A percentile compares a stretch with the other conserved stretches of the same genome.
phyloP scores from a whole-genome alignment of 441 rosid genomes.

The Erodium trifolium region DNA sequence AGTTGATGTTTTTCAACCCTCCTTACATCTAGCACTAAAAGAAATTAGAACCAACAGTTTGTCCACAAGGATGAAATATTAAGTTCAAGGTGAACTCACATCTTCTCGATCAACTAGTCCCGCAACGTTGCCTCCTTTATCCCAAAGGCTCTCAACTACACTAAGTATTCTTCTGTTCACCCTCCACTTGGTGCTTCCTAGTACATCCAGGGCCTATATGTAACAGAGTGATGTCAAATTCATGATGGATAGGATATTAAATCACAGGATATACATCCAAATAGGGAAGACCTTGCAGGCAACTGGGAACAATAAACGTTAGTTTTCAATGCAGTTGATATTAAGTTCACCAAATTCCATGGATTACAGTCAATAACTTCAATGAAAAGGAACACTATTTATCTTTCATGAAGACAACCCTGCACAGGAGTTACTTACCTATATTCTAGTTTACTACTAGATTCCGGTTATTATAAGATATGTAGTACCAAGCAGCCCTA shows the following conservation, averaged over 20 bases:
- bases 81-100: constrained; percentile 36
- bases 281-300: neutral
- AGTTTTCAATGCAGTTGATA: constrained; percentile 3
- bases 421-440: neutral
- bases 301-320: neutral
- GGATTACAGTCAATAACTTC: neutral
- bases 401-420: neutral
- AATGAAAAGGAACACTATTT: neutral
- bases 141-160: constrained; percentile 89
- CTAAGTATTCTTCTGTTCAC: constrained; percentile 71
- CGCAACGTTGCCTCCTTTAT: constrained; percentile 69
- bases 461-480: neutral
- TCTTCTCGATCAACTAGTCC: constrained; percentile 88
- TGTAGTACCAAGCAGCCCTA: neutral
- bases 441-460: neutral
- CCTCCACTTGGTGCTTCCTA: constrained; percentile 94
- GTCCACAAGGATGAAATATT: neutral
- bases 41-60: neutral
- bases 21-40: neutral
- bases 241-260: constrained; percentile 15
- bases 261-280: neutral
- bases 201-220: constrained; percentile 74
- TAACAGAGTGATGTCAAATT: constrained; percentile 16
- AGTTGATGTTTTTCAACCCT: neutral
- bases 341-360: neutral